Conservation (phyloP, 2,329 filamentous ascomycete genomes). For the Botryotinia narcissicola region DNA sequence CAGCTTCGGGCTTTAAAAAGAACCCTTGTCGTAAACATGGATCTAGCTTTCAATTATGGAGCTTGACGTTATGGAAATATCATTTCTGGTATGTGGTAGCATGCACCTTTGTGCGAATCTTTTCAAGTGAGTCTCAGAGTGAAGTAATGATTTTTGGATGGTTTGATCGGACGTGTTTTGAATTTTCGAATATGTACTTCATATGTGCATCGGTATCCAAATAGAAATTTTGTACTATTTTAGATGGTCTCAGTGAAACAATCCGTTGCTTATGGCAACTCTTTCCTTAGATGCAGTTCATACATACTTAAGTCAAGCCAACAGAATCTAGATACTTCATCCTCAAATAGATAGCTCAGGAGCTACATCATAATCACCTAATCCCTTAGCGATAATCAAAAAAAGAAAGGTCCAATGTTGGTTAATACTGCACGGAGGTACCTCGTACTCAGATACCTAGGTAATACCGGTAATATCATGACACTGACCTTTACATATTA, state of each 20-base stretch:
- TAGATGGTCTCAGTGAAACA: background rate
- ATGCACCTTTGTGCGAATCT: background rate
- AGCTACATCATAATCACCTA: background rate
- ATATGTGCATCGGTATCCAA: background rate
- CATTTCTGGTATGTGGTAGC: background rate
- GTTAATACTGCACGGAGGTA: background rate
- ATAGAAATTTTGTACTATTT: background rate
- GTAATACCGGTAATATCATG: background rate
- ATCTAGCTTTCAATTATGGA: slow-evolving; percentile 1
- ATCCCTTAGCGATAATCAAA: background rate
- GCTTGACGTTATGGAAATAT: slow-evolving; percentile 12
- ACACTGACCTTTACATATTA: background rate
- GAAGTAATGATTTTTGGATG: background rate
- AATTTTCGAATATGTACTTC: background rate
- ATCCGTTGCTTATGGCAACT: background rate
- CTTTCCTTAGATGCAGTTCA: background rate
- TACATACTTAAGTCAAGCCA: background rate
- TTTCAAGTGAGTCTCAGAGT: background rate
- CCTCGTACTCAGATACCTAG: background rate
- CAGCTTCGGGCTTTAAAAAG: background rate
- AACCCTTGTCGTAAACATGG: background rate
- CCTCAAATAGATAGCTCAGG: background rate
- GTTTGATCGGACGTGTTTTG: background rate
- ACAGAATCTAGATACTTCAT: background rate
- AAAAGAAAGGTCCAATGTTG: background rate